phyloP scores from a whole-genome alignment of 495 filamentous ascomycete genomes.

The Emericellopsis terricola region DNA sequence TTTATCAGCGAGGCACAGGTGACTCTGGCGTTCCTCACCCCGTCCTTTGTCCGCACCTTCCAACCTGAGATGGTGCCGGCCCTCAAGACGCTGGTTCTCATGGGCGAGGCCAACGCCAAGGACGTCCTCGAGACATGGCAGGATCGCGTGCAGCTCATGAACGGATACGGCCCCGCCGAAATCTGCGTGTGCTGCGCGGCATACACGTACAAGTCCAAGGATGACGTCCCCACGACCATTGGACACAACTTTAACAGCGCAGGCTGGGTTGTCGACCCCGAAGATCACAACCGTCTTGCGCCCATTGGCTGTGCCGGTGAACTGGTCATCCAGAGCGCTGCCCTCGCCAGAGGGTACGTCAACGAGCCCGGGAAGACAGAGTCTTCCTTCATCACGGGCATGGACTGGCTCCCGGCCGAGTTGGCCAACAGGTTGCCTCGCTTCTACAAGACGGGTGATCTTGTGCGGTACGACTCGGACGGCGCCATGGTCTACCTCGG shows the following conservation, averaged over 20 bases:
- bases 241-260: constrained; percentile 23
- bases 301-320: constrained; percentile 28
- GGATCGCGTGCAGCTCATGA: constrained; percentile 11
- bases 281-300: constrained; percentile 26
- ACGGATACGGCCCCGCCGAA: constrained; percentile 15
- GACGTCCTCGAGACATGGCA: constrained; percentile 6
- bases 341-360: constrained; percentile 29
- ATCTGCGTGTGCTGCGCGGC: constrained; percentile 9
- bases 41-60: constrained; percentile 22
- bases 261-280: constrained; percentile 25
- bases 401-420: constrained; percentile 18
- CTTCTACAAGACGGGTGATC: constrained; percentile 29
- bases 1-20: constrained; percentile 26
- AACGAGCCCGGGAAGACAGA: constrained; percentile 18
- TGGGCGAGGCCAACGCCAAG: constrained; percentile 15
- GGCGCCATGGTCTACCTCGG: constrained; percentile 10
- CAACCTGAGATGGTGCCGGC: constrained; percentile 19
- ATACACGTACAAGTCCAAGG: constrained; percentile 1
- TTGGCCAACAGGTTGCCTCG: constrained; percentile 3
- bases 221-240: constrained; percentile 13
- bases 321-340: constrained; percentile 39
- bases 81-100: constrained; percentile 23
- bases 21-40: constrained; percentile 30
- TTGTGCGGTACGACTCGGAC: constrained; percentile 6
- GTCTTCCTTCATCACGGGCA: constrained; percentile 24